Evolutionary conservation across 345 rosid species (phyloP), one percentile per base, ranked within the genome.

Genomic region (Angophora floribunda): DNA sequence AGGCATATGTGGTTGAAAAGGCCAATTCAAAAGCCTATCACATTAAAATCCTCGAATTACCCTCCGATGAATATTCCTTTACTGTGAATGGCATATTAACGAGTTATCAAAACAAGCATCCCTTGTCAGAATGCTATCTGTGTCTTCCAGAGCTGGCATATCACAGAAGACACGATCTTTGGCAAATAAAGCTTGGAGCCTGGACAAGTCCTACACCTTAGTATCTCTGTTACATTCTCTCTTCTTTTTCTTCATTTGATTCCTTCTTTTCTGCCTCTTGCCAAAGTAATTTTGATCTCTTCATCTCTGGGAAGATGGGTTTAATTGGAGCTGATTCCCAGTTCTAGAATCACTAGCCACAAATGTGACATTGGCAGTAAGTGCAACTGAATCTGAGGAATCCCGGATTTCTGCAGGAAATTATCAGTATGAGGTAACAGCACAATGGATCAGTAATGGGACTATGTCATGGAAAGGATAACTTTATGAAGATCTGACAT

Each of bases 261-360:
- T 2, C 22, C 55, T 52, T 52, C 55, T 52, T 52, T 52, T 52
- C 55, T 52, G 22, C 55, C 55, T 52, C 55, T 52, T 52, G 55
- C 55, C 55, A 52, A 6, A 52, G 55, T 52, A 52, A 52, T 6
- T 16, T 52, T 52, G 96, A 97, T 88, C 82, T 91, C 61, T 93
- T 93, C 10, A 95, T 96, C 92, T 94, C 96, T 4, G 97, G 96
- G 47, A 85, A 88, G 88, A 97, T 91, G 19, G 78, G 96, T 91
- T 94, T 97, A 32, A 96, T 89, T n/a, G 94, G 97, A 88, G 98
- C 92, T 45, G 98, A 92, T 97, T 53, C 57, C 57, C 24, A 53
- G 57, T 19, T 19, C 24, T 53, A 53, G 57, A 19, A 53, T 53
- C 57, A 53, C 0, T 9, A 53, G 57, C 57, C 24, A 53, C 0